Conservation (phyloP, 345 rosid species). For the Hypericum perforatum region DNA sequence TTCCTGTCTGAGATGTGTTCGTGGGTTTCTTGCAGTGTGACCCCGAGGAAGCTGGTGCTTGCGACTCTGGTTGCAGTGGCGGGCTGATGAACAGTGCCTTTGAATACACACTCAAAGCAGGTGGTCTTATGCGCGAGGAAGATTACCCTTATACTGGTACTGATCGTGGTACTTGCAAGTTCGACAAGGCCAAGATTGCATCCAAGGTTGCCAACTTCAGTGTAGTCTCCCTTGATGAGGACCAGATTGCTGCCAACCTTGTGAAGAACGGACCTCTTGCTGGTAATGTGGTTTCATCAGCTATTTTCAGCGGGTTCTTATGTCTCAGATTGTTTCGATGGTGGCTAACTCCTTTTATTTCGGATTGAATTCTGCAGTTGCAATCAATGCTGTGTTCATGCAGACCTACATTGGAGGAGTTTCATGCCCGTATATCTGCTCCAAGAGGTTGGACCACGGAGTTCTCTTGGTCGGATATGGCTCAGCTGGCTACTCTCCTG, state of each 20-base stretch:
- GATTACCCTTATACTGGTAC: slow-evolving; percentile 87
- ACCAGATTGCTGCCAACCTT: slow-evolving; percentile 95
- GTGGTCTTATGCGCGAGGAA: slow-evolving; percentile 80
- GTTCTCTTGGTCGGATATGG: slow-evolving; percentile 88
- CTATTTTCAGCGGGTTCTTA: neutral
- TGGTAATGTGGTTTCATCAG: slow-evolving; percentile 30
- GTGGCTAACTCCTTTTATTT: no score
- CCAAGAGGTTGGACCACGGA: slow-evolving; percentile 72
- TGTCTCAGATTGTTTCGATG: neutral
- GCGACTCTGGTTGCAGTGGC: slow-evolving; percentile 89
- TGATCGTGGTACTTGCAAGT: slow-evolving; percentile 56
- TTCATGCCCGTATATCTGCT: slow-evolving; percentile 81
- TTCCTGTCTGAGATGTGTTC: neutral
- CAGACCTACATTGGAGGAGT: slow-evolving; percentile 89
- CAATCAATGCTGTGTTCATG: slow-evolving; percentile 81
- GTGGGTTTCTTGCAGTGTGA: slow-evolving; percentile 55
- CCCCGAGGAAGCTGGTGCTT: slow-evolving; percentile 69
- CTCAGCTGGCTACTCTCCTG: slow-evolving; percentile 62
- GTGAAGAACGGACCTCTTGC: slow-evolving; percentile 90
- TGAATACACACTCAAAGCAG: slow-evolving; percentile 74
- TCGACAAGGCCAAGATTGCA: slow-evolving; percentile 71
- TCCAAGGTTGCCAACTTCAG: slow-evolving; percentile 83
- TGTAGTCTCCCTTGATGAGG: slow-evolving; percentile 73
- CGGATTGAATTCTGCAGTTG: slow-evolving; percentile 40
- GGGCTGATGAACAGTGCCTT: slow-evolving; percentile 89